These are phyloP conservation scores for Cladorrhinum samala DNA, from an alignment of 495 filamentous ascomycete species.

Conservation along the genomic window DNA sequence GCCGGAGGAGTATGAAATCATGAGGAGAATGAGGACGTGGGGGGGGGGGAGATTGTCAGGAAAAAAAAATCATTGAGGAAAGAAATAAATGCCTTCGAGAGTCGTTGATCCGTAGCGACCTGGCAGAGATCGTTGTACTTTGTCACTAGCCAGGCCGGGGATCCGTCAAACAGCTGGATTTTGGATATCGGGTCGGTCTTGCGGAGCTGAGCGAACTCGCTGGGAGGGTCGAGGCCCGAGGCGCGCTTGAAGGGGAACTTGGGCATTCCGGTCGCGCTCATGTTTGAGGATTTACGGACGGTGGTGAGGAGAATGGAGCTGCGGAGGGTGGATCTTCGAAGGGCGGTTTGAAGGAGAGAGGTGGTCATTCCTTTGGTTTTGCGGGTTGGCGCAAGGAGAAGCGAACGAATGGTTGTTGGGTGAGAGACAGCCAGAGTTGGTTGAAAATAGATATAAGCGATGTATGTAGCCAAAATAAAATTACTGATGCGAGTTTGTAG, in stretches of 20 bases:
- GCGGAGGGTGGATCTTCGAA: not conserved
- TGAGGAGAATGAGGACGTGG: no score
- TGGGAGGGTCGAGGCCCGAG: conserved; percentile 33
- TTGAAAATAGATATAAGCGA: not conserved
- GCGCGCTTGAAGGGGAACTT: conserved; percentile 40
- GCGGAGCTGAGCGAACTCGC: conserved; percentile 37
- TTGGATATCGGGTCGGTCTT: conserved; percentile 34
- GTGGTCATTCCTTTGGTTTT: not conserved
- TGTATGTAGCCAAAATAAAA: no score
- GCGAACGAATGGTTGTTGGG: not conserved
- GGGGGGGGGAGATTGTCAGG: no score
- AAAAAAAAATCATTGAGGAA: no score
- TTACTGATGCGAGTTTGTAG: not conserved
- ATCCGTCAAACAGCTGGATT: conserved; percentile 41
- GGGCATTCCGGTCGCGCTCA: conserved; percentile 13
- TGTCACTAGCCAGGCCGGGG: conserved; percentile 37
- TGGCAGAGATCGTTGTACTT: conserved; percentile 40
- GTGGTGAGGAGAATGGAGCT: no score
- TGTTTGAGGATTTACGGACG: conserved; percentile 2
- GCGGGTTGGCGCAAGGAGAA: not conserved
- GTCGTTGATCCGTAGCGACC: conserved; percentile 35
- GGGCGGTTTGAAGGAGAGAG: not conserved
- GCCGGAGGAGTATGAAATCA: no score
- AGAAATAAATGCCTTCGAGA: conserved; percentile 28
- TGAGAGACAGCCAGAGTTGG: no score